phyloP scores from a whole-genome alignment of 352 stramenopile genomes.

The Bremia lactucae region DNA sequence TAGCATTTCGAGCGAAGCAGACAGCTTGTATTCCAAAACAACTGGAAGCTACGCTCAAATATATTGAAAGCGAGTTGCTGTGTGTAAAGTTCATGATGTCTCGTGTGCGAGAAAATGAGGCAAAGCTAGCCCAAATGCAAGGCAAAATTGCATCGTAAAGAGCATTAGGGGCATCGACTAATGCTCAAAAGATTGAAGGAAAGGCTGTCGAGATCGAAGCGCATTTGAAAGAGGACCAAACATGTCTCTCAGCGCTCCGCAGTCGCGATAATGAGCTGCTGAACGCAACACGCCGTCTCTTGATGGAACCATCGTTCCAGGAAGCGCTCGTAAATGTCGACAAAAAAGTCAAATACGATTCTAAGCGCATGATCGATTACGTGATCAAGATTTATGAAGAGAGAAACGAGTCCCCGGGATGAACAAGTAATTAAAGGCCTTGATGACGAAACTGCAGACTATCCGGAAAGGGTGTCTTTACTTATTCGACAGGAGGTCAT shows the following conservation, averaged over 20 bases:
- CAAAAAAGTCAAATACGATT: slow-evolving; percentile 34
- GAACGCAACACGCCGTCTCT: slow-evolving; percentile 16
- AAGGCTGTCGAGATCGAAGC: slow-evolving; percentile 27
- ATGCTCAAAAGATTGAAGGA: slow-evolving; percentile 39
- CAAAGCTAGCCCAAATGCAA: slow-evolving; percentile 25
- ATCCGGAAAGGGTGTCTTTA: too few relatives aligned
- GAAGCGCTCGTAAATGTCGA: slow-evolving; percentile 21
- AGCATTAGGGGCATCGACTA: slow-evolving; percentile 36
- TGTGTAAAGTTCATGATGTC: slow-evolving; percentile 77
- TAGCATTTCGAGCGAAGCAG: slow-evolving; percentile 37
- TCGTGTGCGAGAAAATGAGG: slow-evolving; percentile 36
- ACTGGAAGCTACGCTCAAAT: slow-evolving; percentile 53
- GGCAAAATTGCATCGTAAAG: slow-evolving; percentile 42
- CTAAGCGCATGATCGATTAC: slow-evolving; percentile 54
- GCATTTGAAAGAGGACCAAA: slow-evolving; percentile 41
- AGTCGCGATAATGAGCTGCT: slow-evolving; percentile 47
- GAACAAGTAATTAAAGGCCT: too few relatives aligned
- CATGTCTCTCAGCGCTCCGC: slow-evolving; percentile 32
- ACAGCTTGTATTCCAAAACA: slow-evolving; percentile 40
- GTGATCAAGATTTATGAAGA: slow-evolving; percentile 41
- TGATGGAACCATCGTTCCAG: slow-evolving; percentile 14
- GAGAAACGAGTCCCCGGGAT: too few relatives aligned
- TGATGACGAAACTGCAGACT: too few relatives aligned
- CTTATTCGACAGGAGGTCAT: too few relatives aligned
- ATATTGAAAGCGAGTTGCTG: slow-evolving; percentile 63